Conservation (phyloP, 169 alveolate genomes). For the Cryptosporidium parvum region DNA sequence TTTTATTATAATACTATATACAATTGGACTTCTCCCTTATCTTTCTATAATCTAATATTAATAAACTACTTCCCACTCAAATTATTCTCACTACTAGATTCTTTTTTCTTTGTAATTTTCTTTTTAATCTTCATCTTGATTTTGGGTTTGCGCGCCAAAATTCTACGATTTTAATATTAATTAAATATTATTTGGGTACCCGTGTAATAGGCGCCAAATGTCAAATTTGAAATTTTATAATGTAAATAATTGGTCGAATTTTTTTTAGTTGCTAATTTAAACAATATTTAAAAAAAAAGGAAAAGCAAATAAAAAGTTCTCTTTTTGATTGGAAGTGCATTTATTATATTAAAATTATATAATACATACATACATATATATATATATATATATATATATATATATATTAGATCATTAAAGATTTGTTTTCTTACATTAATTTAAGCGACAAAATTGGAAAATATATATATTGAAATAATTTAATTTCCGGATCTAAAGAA, state of each 20-base stretch:
- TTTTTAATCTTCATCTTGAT: too few species aligned
- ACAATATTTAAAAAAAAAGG: not conserved
- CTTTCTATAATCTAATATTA: not conserved
- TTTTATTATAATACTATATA: too few species aligned
- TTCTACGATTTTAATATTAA: too few species aligned
- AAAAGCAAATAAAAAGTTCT: not conserved
- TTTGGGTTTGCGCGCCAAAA: not conserved
- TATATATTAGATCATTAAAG: too few species aligned
- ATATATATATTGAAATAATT: too few species aligned
- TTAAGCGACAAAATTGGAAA: not conserved
- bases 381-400: too few species aligned
- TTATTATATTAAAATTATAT: too few species aligned
- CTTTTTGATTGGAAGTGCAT: too few species aligned
- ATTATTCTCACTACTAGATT: not conserved
- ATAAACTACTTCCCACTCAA: not conserved
- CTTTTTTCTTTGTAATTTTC: not conserved
- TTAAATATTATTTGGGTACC: not conserved
- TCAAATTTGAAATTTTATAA: slow-evolving; percentile 7
- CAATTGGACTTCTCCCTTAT: too few species aligned
- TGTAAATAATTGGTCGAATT: not conserved
- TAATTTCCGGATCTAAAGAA: not conserved
- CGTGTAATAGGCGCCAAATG: slow-evolving; percentile 7
- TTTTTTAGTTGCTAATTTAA: not conserved
- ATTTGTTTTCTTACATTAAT: too few species aligned
- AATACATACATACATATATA: too few species aligned